A percentile compares a stretch with the other conserved stretches of the same genome.
Evolutionary conservation across 805 yeast species (phyloP).

Genomic region (Grigorovia yakushimaensis): DNA sequence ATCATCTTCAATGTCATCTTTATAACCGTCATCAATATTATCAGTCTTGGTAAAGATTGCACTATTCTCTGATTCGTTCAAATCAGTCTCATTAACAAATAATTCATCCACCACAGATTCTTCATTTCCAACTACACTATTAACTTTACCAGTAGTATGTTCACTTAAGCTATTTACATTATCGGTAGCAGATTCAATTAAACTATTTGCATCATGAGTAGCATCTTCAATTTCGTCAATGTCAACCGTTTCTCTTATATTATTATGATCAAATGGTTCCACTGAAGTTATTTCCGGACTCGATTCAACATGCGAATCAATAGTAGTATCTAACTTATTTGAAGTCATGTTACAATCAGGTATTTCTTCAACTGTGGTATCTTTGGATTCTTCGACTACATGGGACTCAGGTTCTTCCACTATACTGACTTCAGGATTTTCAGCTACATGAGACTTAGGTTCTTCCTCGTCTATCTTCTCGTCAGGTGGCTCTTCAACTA

Average conservation of each 20-base stretch:
- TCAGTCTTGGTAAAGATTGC: no score
- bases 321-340: background rate
- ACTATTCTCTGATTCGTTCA: background rate
- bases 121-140: no score
- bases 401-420: no score
- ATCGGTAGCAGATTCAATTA: no score
- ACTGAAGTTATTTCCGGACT: background rate
- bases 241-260: background rate
- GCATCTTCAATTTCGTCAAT: background rate
- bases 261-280: background rate
- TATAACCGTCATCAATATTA: background rate
- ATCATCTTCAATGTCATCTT: background rate
- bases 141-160: no score
- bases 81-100: background rate
- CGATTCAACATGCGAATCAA: background rate
- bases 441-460: no score
- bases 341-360: background rate
- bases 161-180: no score
- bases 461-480: no score
- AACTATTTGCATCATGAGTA: no score
- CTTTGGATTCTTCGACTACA: background rate
- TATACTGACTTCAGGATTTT: no score
- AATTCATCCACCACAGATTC: background rate
- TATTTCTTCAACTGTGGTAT: constrained; percentile 1
- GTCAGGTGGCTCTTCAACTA: no score